Percentiles rank a stretch among this genome's conserved stretches.
phyloP scores from a whole-genome alignment of 2,329 filamentous ascomycete species.

The Pleomassaria siparia region DNA sequence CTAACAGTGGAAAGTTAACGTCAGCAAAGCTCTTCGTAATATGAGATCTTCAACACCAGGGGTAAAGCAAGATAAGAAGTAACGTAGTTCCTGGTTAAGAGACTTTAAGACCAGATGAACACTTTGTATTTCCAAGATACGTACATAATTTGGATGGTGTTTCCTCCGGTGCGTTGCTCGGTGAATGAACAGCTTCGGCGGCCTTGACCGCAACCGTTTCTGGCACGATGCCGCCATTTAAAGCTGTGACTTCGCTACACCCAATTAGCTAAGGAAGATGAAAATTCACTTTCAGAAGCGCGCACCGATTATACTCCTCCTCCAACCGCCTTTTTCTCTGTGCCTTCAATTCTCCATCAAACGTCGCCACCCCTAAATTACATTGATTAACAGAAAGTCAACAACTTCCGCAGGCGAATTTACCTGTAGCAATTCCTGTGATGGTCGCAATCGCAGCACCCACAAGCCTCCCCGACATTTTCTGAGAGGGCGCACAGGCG shows the following conservation, averaged over 20 bases:
- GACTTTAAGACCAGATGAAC: too few species aligned
- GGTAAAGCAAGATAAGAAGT: too few species aligned
- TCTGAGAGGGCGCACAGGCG: background rate
- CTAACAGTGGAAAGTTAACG: too few species aligned
- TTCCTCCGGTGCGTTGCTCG: slow-evolving; percentile 8
- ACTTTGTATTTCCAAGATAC: too few species aligned
- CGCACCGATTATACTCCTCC: slow-evolving; percentile 37
- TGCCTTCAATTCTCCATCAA: slow-evolving; percentile 38
- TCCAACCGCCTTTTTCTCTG: slow-evolving; percentile 33
- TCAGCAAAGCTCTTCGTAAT: too few species aligned
- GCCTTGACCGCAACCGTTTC: background rate
- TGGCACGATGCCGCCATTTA: background rate
- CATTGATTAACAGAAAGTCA: background rate
- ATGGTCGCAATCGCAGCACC: slow-evolving; percentile 35
- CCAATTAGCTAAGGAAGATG: background rate
- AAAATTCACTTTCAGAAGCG: background rate
- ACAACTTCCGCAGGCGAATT: background rate
- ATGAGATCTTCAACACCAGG: too few species aligned
- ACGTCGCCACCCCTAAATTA: slow-evolving; percentile 26
- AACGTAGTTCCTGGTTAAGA: too few species aligned
- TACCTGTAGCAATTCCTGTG: slow-evolving; percentile 33
- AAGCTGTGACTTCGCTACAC: slow-evolving; percentile 24
- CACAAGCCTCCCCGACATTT: slow-evolving; percentile 38
- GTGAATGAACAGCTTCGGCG: background rate
- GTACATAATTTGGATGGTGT: slow-evolving; percentile 13